phyloP scores from a whole-genome alignment of 2,329 filamentous ascomycete species.

The Didymosphaeria variabile region DNA sequence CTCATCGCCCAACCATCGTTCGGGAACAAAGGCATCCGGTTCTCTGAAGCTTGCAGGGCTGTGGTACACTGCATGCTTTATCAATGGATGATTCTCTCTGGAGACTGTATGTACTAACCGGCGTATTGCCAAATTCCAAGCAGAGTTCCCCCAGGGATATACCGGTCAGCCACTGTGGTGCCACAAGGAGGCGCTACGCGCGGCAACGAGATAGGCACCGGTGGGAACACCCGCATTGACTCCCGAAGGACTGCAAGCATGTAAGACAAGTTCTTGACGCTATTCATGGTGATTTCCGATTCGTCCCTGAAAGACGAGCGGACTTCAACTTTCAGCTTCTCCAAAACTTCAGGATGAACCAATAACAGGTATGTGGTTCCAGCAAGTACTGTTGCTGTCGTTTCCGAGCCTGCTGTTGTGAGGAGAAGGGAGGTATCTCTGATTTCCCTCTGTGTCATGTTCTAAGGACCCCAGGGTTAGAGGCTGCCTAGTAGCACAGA shows the following conservation, averaged over 20 bases:
- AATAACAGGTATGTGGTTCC: too few species aligned
- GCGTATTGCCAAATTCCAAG: neutral
- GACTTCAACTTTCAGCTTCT: too few species aligned
- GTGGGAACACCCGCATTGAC: neutral
- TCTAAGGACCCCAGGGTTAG: too few species aligned
- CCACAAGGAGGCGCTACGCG: constrained; percentile 20
- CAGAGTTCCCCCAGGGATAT: constrained; percentile 16
- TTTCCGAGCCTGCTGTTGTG: too few species aligned
- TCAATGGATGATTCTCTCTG: constrained; percentile 16
- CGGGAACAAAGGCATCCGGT: constrained; percentile 17
- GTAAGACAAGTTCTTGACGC: too few species aligned
- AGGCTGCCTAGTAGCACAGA: too few species aligned
- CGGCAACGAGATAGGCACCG: constrained; percentile 17
- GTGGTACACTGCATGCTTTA: constrained; percentile 4
- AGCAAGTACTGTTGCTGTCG: too few species aligned
- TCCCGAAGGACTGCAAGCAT: constrained; percentile 23
- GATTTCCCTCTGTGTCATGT: too few species aligned
- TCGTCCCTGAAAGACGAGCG: too few species aligned
- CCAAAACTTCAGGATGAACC: too few species aligned
- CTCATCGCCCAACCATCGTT: constrained; percentile 20
- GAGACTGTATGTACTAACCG: neutral
- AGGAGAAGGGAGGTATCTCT: too few species aligned
- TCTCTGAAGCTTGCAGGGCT: constrained; percentile 16
- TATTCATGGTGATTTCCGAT: too few species aligned
- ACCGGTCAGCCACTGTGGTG: constrained; percentile 18